Evolutionary conservation across 176 grass and related monocot species (phyloP).

Genomic region (Carex myosuroides): DNA sequence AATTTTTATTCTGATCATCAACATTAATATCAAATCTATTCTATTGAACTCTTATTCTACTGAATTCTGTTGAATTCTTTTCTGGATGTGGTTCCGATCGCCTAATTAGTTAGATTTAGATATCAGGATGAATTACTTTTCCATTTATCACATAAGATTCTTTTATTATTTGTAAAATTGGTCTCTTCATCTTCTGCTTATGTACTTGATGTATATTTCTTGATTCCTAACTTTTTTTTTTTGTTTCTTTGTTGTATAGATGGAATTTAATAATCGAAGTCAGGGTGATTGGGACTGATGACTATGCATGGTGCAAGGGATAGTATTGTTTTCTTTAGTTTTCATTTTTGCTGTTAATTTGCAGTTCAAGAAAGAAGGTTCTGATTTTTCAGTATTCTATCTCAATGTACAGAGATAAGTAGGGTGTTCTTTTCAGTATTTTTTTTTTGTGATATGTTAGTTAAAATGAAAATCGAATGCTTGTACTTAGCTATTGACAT

Average conservation of each 20-base stretch:
- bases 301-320: background rate
- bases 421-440: background rate
- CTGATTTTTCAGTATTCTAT: background rate
- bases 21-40: too few relatives aligned
- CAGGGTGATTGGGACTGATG: background rate
- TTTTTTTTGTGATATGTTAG: background rate
- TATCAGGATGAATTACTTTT: background rate
- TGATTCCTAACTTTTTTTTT: slow-evolving; percentile 12
- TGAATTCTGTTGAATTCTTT: too few relatives aligned
- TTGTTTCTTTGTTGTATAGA: slow-evolving; percentile 32
- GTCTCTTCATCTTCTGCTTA: background rate
- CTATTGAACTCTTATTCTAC: too few relatives aligned
- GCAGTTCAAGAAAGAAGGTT: background rate
- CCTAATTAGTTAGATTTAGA: background rate
- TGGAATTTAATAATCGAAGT: slow-evolving; percentile 44
- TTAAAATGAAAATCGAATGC: background rate
- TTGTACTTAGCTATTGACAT: background rate
- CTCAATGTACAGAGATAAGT: slow-evolving; percentile 6
- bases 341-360: background rate
- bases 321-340: background rate
- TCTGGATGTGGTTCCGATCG: too few relatives aligned
- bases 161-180: background rate
- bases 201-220: background rate
- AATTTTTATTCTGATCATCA: too few relatives aligned
- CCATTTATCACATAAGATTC: background rate